Percentiles rank a stretch among this genome's conserved stretches.
Evolutionary conservation across 2,329 filamentous ascomycete species (phyloP).

Genomic region (Aspergillus sp.): DNA sequence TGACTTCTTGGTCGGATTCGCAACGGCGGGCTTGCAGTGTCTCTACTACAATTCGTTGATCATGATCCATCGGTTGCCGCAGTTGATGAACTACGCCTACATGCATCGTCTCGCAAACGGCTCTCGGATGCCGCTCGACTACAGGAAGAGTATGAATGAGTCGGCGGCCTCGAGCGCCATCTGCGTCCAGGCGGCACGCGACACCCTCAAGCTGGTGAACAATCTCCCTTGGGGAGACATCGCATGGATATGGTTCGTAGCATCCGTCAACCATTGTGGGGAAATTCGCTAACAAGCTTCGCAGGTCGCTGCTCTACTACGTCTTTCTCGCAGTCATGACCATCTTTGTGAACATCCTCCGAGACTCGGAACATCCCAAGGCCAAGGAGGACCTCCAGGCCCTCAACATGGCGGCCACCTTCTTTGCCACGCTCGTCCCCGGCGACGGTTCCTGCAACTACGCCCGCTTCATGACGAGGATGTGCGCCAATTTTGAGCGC

Average conservation of each 20-base stretch:
- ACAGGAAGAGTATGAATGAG: slow-evolving; percentile 74
- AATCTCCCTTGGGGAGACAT: slow-evolving; percentile 93
- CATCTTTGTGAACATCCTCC: slow-evolving; percentile 86
- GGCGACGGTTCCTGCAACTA: slow-evolving; percentile 76
- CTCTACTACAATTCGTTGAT: slow-evolving; percentile 95
- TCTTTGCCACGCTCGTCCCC: slow-evolving; percentile 78
- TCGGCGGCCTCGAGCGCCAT: slow-evolving; percentile 85
- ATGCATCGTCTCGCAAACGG: slow-evolving; percentile 79
- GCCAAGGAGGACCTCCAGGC: slow-evolving; percentile 80
- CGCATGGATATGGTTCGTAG: slow-evolving; percentile 80
- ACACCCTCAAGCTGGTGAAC: slow-evolving; percentile 86
- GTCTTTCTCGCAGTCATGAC: slow-evolving; percentile 90
- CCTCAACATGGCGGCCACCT: slow-evolving; percentile 85
- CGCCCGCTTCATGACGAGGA: slow-evolving; percentile 83
- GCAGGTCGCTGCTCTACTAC: slow-evolving; percentile 83
- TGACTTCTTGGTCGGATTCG: slow-evolving; percentile 83
- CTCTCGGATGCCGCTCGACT: slow-evolving; percentile 15
- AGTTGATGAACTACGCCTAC: slow-evolving; percentile 87
- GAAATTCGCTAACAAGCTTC: slow-evolving; percentile 4
- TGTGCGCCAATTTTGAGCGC: slow-evolving; percentile 88
- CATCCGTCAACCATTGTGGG: not conserved
- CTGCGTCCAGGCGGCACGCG: slow-evolving; percentile 83
- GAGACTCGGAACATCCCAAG: slow-evolving; percentile 80
- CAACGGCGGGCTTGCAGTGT: slow-evolving; percentile 87
- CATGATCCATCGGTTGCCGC: slow-evolving; percentile 93